phyloP scores from a whole-genome alignment of 2,329 filamentous ascomycete genomes.

The Lasiodiplodia theobromae region DNA sequence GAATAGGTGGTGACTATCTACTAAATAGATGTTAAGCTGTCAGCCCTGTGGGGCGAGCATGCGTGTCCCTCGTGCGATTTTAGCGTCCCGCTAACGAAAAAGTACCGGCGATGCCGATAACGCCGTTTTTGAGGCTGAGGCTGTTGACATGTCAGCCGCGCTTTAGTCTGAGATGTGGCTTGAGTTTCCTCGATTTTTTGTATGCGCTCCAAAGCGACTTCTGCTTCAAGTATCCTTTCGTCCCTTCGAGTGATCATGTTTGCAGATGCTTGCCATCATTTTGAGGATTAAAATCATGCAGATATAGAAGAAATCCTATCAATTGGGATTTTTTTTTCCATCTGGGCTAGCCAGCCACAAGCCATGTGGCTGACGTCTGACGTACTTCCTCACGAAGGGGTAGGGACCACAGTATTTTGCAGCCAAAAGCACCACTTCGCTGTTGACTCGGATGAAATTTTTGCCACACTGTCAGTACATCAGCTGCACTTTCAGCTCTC shows the following conservation, averaged over 20 bases:
- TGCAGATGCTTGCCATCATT: no score
- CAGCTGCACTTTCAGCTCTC: neutral
- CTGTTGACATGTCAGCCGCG: neutral
- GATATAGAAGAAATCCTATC: no score
- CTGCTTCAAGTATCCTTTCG: no score
- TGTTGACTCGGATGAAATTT: neutral
- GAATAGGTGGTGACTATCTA: neutral
- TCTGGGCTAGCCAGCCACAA: neutral
- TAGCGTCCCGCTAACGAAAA: neutral
- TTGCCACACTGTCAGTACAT: neutral
- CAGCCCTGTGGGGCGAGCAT: neutral
- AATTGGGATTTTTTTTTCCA: no score
- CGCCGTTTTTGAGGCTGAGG: neutral
- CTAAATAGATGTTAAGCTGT: neutral
- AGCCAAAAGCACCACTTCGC: neutral
- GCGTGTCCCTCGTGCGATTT: neutral
- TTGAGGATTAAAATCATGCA: no score
- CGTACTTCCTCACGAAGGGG: neutral
- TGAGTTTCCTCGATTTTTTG: no score
- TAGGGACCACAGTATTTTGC: neutral
- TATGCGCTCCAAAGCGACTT: no score
- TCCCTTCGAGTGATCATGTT: no score
- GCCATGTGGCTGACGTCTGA: neutral
- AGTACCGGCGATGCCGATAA: neutral
- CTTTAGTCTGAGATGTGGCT: neutral